Base-by-base conservation (phyloP, 352 stramenopile genomes). In the Pythium periplocum region DNA sequence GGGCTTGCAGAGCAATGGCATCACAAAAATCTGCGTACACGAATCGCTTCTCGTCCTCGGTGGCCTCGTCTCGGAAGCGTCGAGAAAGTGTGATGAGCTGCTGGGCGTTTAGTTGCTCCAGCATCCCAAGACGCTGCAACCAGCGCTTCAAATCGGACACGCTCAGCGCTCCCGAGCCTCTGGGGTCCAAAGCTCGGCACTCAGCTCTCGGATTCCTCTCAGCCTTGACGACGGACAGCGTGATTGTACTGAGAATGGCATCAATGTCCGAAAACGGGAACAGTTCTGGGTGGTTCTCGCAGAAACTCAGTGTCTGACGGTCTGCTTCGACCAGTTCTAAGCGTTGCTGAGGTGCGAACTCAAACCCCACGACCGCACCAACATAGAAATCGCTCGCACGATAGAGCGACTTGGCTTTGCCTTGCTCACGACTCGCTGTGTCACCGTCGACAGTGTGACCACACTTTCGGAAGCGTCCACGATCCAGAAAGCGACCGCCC, bases 281-380 rank as follows among this genome's bases (percentile, higher is more conserved):
- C 30, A 62, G 12, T 35, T 93, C 74, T 9, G 73, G 66, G 48
- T 88, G 74, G 41, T 59, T 86, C 62, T 92, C 83, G 51, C 83
- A 93, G 55, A 77, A 92, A n/a, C 57, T 66, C 6, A 95, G 56
- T 11, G 83, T 94, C 53, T 90, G 78, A 31, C 71, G 54, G 47
- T 94, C 83, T 2, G 83, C 80, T 41, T 87, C 79, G n/a, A 89
- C 51, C 4, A 95, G 66, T 57, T 82, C 64, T 30, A 95, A 70
- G 38, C 65, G 61, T 57, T 92, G 82, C 8, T 74, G 61, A 5
- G 85, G 83, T 9, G 78, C 77, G 41, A 90, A 86, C 48, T 83
- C 82, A 34, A 95, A 87, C 8, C 40, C 59, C 10, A 95, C 53
- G 8, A 85, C 60, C 4, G 78, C 80, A 8, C 85, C 85, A 6